Conservation (phyloP, 2,329 filamentous ascomycete species). For the Fulvia fulva region DNA sequence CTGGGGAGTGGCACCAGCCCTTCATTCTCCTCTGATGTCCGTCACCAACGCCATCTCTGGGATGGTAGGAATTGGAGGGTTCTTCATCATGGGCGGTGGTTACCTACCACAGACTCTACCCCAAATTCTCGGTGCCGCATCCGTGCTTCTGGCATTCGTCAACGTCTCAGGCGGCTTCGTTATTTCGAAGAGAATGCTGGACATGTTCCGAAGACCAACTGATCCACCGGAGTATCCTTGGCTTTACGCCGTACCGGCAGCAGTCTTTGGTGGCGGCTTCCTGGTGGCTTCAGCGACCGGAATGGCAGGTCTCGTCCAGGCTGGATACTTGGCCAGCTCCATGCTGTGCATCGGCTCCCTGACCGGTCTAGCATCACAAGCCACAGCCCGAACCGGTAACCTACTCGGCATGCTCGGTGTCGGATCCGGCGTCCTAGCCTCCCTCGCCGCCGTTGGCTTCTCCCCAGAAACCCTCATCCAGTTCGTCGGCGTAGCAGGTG, state of each 20-base stretch:
- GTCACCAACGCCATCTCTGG: slow-evolving; percentile 90
- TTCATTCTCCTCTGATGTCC: slow-evolving; percentile 87
- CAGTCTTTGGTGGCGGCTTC: slow-evolving; percentile 76
- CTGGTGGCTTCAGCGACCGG: slow-evolving; percentile 75
- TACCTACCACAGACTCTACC: slow-evolving; percentile 73
- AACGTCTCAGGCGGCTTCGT: slow-evolving; percentile 88
- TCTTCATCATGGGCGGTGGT: slow-evolving; percentile 84
- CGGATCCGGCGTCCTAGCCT: slow-evolving; percentile 75
- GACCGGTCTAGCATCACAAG: slow-evolving; percentile 74
- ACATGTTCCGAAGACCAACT: slow-evolving; percentile 82
- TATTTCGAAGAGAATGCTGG: slow-evolving; percentile 88
- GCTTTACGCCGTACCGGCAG: slow-evolving; percentile 75
- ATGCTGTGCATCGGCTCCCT: slow-evolving; percentile 81
- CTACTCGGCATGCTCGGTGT: slow-evolving; percentile 84
- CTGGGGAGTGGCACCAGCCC: slow-evolving; percentile 77
- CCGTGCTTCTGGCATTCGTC: slow-evolving; percentile 80
- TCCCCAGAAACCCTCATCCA: slow-evolving; percentile 73
- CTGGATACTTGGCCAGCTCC: slow-evolving; percentile 80
- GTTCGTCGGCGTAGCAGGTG: slow-evolving; percentile 69
- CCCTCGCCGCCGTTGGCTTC: slow-evolving; percentile 76
- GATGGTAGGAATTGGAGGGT: slow-evolving; percentile 80
- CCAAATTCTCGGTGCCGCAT: slow-evolving; percentile 71
- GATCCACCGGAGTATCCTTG: slow-evolving; percentile 86
- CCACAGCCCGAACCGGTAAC: slow-evolving; percentile 80
- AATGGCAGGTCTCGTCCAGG: slow-evolving; percentile 78